A percentile compares a stretch with the other conserved stretches of the same genome.
Evolutionary conservation across 1,284 basidiomycete species (phyloP).

Genomic region (Apiotrichum porosum): DNA sequence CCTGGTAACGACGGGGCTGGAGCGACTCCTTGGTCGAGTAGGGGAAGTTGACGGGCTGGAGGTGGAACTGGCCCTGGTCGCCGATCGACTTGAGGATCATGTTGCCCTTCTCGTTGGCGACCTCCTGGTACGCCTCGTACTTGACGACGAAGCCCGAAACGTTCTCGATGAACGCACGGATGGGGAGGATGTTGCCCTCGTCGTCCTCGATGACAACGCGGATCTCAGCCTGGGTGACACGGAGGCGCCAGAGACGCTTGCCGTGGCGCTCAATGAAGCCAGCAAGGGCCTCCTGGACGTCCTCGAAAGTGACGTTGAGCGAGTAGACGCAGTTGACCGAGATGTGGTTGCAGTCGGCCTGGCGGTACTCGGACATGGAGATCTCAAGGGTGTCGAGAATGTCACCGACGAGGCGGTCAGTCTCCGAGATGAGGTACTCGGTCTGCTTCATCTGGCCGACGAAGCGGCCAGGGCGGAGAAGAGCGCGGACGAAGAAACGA

Average conservation of each 20-base stretch:
- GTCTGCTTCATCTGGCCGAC: constrained; percentile 86
- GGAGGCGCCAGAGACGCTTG: constrained; percentile 94
- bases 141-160: constrained; percentile 98
- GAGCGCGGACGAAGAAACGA: constrained; percentile 95
- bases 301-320: constrained; percentile 89
- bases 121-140: constrained; percentile 98
- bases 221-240: constrained; percentile 95
- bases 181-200: constrained; percentile 87
- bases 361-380: constrained; percentile 76
- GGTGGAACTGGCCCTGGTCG: constrained; percentile 78
- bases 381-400: constrained; percentile 93
- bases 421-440: constrained; percentile 96
- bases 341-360: constrained; percentile 92
- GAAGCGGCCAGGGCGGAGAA: constrained; percentile 91
- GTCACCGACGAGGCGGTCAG: constrained; percentile 90
- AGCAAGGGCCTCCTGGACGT: constrained; percentile 89
- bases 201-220: constrained; percentile 88
- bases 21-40: constrained; percentile 98
- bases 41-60: constrained; percentile 84
- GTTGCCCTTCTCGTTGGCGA: constrained; percentile 88
- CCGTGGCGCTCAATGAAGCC: constrained; percentile 98
- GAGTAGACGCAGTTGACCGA: constrained; percentile 99
- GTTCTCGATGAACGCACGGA: constrained; percentile 97
- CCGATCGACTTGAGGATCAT: constrained; percentile 94
- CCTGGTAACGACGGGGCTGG: constrained; percentile 97